Evolutionary conservation across 208 protist genomes (phyloP), one percentile per base, ranked within the genome.

Genomic region (Crithidia brevicula): DNA sequence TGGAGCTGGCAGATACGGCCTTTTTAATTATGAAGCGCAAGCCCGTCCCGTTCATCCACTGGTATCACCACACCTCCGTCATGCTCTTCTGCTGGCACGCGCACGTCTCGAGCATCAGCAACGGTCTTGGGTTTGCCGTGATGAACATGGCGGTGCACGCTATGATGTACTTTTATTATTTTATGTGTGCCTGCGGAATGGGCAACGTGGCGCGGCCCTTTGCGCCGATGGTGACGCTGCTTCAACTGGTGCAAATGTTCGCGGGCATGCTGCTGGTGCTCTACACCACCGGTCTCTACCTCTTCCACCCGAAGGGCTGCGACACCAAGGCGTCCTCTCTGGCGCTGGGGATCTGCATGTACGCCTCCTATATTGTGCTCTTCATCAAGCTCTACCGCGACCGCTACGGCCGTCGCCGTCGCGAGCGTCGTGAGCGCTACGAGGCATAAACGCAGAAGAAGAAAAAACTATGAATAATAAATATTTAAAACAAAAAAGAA

Each of bases 141-240:
- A 98, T 98, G 93, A 99, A 99, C 76, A 89, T 93, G 66, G 74
- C 63, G 18, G 95, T 98, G 25, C 97, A 98, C 82, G 64, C 92
- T 5, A 78, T 98, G 71, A 98, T 98, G 95, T 99, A 99, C 76
- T 83, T 81, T 8, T 99, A 98, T 80, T 98, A 97, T 74, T 88
- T 86, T 43, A 42, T 96, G 23, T 86, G 82, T 54, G 82, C 81
- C 4, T 78, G 77, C 28, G 86, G 90, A 11, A 34, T 80, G 40
- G 74, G 80, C 72, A 72, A 72, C 52, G 47, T 91, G 3, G 74
- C 86, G 50, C 84, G 83, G 52, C 81, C 79, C 4, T 85, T 96
- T 47, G 89, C 93, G 8, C 76, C 84, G 22, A 63, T 96, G 45
- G 95, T 97, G 47, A 97, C 94, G 45, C 64, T 73, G 11, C 54